Conservation (phyloP, 192 early-diverging fungal species). For the Chytriomyces hyalinus region DNA sequence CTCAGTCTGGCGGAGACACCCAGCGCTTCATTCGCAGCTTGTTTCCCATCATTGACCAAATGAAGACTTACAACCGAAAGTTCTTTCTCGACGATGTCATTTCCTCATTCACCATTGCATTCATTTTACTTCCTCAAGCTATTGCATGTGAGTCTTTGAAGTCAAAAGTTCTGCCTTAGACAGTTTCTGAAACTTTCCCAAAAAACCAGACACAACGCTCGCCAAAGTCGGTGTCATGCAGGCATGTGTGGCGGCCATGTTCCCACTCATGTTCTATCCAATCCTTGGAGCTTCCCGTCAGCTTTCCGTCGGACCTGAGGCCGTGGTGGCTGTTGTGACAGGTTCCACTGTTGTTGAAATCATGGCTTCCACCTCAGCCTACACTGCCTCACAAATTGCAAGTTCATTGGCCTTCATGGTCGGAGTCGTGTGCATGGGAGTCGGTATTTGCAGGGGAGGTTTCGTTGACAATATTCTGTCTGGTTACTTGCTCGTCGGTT, state of each 20-base stretch:
- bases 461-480: conserved; percentile 52
- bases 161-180: neutral
- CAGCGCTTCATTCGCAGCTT: neutral
- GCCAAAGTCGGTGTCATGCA: conserved; percentile 37
- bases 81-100: conserved; percentile 36
- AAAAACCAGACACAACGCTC: conserved; percentile 17
- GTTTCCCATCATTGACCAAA: conserved; percentile 11
- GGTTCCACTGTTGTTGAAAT: conserved; percentile 8
- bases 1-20: too few relatives aligned
- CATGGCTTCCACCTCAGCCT: neutral
- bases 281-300: conserved; percentile 50
- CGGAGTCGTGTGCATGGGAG: conserved; percentile 35
- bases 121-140: conserved; percentile 50
- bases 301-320: conserved; percentile 42
- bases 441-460: conserved; percentile 42
- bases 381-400: conserved; percentile 33
- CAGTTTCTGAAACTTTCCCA: neutral
- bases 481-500: conserved; percentile 43
- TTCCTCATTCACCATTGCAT: conserved; percentile 48
- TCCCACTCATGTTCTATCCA: conserved; percentile 47
- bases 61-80: conserved; percentile 3
- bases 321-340: conserved; percentile 6
- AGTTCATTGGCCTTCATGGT: conserved; percentile 39
- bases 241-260: conserved; percentile 41
- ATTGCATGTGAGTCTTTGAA: conserved; percentile 45